Evolutionary conservation across 805 yeast genomes (phyloP).

Genomic region (Cyberlindnera meyerae): DNA sequence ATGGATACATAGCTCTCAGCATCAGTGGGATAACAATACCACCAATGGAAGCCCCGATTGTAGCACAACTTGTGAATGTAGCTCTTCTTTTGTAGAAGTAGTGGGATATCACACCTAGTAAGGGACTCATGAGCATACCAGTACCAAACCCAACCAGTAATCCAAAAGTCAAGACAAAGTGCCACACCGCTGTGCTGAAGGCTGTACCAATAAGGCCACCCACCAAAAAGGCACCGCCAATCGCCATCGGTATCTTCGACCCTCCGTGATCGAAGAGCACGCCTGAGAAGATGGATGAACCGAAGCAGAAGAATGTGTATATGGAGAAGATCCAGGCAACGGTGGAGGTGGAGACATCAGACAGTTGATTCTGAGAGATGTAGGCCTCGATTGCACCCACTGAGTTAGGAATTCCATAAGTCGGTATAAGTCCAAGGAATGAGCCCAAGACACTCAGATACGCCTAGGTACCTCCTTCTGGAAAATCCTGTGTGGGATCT

Average conservation of each 20-base stretch:
- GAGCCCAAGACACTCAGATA: constrained; percentile 51
- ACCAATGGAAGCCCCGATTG: constrained; percentile 49
- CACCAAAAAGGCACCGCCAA: constrained; percentile 33
- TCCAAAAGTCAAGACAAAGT: constrained; percentile 49
- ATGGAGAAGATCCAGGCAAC: constrained; percentile 53
- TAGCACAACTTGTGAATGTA: constrained; percentile 39
- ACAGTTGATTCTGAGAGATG: constrained; percentile 48
- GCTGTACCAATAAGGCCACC: constrained; percentile 42
- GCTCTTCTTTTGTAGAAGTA: constrained; percentile 42
- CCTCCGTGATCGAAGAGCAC: constrained; percentile 43
- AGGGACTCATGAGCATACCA: constrained; percentile 40
- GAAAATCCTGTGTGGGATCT: constrained; percentile 26
- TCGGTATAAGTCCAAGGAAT: constrained; percentile 47
- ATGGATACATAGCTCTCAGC: constrained; percentile 34
- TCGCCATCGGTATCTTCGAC: constrained; percentile 30
- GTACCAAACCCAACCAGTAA: constrained; percentile 39
- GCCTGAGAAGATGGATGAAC: constrained; percentile 37
- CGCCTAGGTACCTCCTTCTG: constrained; percentile 54
- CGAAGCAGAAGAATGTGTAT: constrained; percentile 23
- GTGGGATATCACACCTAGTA: constrained; percentile 52
- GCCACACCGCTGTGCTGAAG: constrained; percentile 38
- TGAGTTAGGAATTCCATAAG: constrained; percentile 51
- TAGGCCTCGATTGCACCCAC: constrained; percentile 60
- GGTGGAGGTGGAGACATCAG: constrained; percentile 36
- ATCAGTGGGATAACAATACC: constrained; percentile 46